Base-by-base conservation (phyloP, 148 eudicot genomes). In the Dysphania ambrosioides region DNA sequence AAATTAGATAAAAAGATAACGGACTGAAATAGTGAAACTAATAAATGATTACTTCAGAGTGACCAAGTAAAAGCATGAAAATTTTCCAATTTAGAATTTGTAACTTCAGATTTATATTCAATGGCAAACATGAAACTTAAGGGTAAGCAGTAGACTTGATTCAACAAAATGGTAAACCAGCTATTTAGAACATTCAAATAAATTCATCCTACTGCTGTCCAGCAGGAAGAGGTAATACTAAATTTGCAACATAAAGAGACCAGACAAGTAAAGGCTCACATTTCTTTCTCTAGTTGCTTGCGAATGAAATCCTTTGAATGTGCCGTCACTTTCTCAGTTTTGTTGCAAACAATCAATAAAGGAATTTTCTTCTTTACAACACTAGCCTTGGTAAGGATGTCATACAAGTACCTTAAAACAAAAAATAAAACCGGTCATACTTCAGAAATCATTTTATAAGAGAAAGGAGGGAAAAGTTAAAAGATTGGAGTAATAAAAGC, bases 251-350 rank as follows among this genome's bases (percentile, higher is more conserved):
- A 58, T 34, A 49, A 42, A 18, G 26, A 35, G 35, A 31, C 4
- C 4, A 32, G 9, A 56, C 61, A 57, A 49, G 66, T 29, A 56
- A 55, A 42, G 38, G n/a, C 90, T 73, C 81, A 94, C 97, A 95
- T 86, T 86, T 95, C 98, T 82, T 92, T 95, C 84, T 95, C 97
- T 72, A 95, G 87, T 80, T 92, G 98, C 74, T 95, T 95, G 27
- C 93, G 87, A 78, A 95, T 88, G 74, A 95, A 92, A 67, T 95
- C 98, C 77, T 90, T 88, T 10, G 97, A 85, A 80, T 95, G 98
- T 61, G 98, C 98, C 47, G 97, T 88, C 62, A 90, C 92, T 80
- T 95, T 92, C 79, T 95, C 98, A 47, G 88, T 89, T 80, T 95
- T 95, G 84, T 95, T 92, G 85, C 97, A 95, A 58, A 92, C 85